Percentiles rank a stretch among this genome's conserved stretches.
These are phyloP conservation scores for Barnettozyma sucrosica DNA, from an alignment of 805 yeast genomes.

Conservation along the genomic window DNA sequence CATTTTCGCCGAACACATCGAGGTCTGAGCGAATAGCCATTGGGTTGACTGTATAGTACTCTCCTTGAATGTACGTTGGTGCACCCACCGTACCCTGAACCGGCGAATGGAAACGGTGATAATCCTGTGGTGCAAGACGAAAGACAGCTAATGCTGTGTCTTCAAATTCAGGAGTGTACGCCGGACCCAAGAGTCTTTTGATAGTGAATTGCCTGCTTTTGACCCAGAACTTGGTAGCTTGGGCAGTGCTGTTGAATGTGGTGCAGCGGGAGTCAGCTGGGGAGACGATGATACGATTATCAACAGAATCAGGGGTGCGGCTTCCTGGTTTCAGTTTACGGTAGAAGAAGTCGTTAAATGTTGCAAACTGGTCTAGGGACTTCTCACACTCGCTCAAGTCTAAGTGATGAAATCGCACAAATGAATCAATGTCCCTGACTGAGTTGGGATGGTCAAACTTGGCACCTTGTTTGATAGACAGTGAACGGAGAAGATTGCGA, in stretches of 20 bases:
- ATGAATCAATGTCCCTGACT: conserved; percentile 60
- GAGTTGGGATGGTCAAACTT: conserved; percentile 76
- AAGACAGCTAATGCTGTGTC: conserved; percentile 62
- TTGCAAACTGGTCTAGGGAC: conserved; percentile 45
- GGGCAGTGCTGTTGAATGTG: conserved; percentile 50
- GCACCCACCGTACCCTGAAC: conserved; percentile 68
- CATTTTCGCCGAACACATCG: conserved; percentile 92
- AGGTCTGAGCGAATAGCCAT: conserved; percentile 88
- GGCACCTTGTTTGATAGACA: conserved; percentile 76
- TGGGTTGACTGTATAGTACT: conserved; percentile 93
- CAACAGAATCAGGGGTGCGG: conserved; percentile 54
- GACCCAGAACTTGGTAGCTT: conserved; percentile 80
- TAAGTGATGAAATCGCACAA: conserved; percentile 76
- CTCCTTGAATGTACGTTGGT: conserved; percentile 72
- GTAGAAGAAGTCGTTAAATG: conserved; percentile 88
- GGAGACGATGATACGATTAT: conserved; percentile 14
- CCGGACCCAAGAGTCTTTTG: conserved; percentile 46
- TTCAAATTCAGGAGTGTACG: conserved; percentile 37
- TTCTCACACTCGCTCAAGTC: conserved; percentile 59
- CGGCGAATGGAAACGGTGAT: conserved; percentile 89
- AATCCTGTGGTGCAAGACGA: conserved; percentile 94
- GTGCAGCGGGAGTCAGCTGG: conserved; percentile 89
- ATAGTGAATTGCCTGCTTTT: conserved; percentile 77
- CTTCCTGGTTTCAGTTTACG: conserved; percentile 67
- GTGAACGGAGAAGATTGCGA: conserved; percentile 50